Evolutionary conservation across 2,329 filamentous ascomycete species (phyloP).

Genomic region (Epichloe sibirici): DNA sequence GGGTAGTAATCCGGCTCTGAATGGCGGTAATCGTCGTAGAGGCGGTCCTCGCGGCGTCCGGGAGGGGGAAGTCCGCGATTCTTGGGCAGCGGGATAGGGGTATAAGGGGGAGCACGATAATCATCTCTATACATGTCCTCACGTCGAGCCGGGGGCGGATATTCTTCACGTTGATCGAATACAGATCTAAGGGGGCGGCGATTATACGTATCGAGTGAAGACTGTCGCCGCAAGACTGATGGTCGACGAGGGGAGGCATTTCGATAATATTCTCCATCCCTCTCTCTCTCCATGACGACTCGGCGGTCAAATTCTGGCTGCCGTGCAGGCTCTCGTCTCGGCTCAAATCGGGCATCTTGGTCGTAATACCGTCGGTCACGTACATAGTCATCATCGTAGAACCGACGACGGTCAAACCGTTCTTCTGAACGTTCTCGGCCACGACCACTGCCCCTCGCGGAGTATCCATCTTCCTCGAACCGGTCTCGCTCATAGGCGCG

Average conservation of each 20-base stretch:
- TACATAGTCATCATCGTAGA: constrained; percentile 33
- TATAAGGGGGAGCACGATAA: constrained; percentile 34
- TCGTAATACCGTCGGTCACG: constrained; percentile 44
- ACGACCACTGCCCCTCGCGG: constrained; percentile 22
- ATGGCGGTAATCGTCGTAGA: constrained; percentile 54
- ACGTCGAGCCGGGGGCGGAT: constrained; percentile 43
- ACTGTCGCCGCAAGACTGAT: constrained; percentile 63
- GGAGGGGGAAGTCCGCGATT: constrained; percentile 47
- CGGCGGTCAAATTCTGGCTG: constrained; percentile 38
- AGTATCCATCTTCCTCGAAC: constrained; percentile 40
- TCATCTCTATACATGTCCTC: constrained; percentile 36
- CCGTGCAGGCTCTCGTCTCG: constrained; percentile 19
- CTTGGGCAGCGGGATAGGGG: constrained; percentile 58
- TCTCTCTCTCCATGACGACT: constrained; percentile 43
- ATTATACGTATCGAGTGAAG: constrained; percentile 83
- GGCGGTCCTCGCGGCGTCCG: constrained; percentile 39
- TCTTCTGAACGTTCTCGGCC: constrained; percentile 37
- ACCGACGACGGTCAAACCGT: constrained; percentile 33
- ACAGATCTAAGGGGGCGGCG: constrained; percentile 46
- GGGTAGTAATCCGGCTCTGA: constrained; percentile 57
- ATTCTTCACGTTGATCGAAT: constrained; percentile 45
- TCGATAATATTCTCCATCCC: constrained; percentile 34
- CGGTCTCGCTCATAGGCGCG: constrained; percentile 31
- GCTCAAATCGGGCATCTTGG: constrained; percentile 33
- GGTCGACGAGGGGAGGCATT: constrained; percentile 48